phyloP scores from a whole-genome alignment of 176 grass and related monocot species.

The Sorghum bicolor region DNA sequence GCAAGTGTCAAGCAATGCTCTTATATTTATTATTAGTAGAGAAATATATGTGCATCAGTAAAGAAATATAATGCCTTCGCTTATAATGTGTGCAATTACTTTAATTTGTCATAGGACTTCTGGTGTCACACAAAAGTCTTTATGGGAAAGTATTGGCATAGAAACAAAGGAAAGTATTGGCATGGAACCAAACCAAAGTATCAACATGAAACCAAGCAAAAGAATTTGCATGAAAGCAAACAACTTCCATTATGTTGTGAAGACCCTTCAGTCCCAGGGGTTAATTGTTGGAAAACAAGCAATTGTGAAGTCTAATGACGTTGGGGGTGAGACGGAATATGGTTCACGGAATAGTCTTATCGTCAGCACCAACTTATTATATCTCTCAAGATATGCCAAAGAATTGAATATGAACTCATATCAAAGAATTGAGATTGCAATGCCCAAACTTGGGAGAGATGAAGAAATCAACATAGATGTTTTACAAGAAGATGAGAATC shows the following conservation, averaged over 20 bases:
- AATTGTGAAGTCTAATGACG: constrained; percentile 66
- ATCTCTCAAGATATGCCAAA: constrained; percentile 75
- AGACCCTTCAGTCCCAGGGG: constrained; percentile 56
- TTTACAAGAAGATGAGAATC: constrained; percentile 43
- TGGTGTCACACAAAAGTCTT: constrained; percentile 72
- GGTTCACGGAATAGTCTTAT: constrained; percentile 45
- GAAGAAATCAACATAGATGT: constrained; percentile 28
- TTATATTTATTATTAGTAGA: not conserved
- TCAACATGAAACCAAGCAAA: not conserved
- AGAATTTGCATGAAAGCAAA: constrained; percentile 38
- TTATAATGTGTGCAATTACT: not conserved
- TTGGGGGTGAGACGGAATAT: constrained; percentile 25
- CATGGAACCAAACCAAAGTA: constrained; percentile 8
- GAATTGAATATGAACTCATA: constrained; percentile 80
- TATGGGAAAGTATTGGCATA: constrained; percentile 48
- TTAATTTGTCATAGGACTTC: constrained; percentile 53
- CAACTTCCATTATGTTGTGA: constrained; percentile 82
- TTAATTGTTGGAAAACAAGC: constrained; percentile 74
- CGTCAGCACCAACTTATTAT: constrained; percentile 67
- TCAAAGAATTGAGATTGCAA: constrained; percentile 87
- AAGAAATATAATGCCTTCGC: not conserved
- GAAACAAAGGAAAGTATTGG: constrained; percentile 34
- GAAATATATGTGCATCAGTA: not conserved
- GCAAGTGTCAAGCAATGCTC: not conserved
- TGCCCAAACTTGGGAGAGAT: constrained; percentile 42